phyloP scores from a whole-genome alignment of 2,329 filamentous ascomycete genomes.

The Chaetomiaceae sp. region DNA sequence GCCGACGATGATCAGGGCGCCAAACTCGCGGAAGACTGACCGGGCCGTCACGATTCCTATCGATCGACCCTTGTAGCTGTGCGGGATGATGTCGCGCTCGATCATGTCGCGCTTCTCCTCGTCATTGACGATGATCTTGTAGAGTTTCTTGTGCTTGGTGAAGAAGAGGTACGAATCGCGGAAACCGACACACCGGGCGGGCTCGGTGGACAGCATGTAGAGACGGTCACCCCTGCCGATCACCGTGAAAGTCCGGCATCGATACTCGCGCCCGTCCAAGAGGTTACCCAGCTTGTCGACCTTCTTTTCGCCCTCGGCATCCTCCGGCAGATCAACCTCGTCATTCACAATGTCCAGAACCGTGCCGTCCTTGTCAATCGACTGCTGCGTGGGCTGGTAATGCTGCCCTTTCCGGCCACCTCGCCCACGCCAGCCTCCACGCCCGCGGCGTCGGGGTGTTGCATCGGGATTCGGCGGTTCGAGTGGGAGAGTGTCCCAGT shows the following conservation, averaged over 20 bases:
- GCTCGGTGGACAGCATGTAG: slow-evolving; percentile 98
- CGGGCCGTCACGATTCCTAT: slow-evolving; percentile 96
- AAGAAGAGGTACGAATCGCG: slow-evolving; percentile 98
- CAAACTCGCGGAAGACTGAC: slow-evolving; percentile 95
- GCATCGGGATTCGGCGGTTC: slow-evolving; percentile 47
- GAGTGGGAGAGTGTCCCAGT: slow-evolving; percentile 60
- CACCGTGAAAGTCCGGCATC: slow-evolving; percentile 91
- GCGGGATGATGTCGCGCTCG: slow-evolving; percentile 88
- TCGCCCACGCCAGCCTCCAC: slow-evolving; percentile 64
- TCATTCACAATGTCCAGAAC: slow-evolving; percentile 86
- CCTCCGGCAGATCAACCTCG: slow-evolving; percentile 82
- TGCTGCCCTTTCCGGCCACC: slow-evolving; percentile 63
- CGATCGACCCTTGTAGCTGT: slow-evolving; percentile 95
- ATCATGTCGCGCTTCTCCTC: slow-evolving; percentile 97
- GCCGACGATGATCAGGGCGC: slow-evolving; percentile 86
- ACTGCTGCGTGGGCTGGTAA: slow-evolving; percentile 72
- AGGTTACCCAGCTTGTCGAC: slow-evolving; percentile 86
- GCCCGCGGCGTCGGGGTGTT: slow-evolving; percentile 57
- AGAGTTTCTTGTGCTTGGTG: slow-evolving; percentile 91
- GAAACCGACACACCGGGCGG: slow-evolving; percentile 93
- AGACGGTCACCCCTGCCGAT: slow-evolving; percentile 73
- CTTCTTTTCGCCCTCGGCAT: slow-evolving; percentile 83
- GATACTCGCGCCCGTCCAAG: slow-evolving; percentile 79
- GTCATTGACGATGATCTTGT: slow-evolving; percentile 97
- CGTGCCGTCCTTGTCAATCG: slow-evolving; percentile 90